Conservation (phyloP, 148 eudicot species). For the Dysphania ambrosioides region DNA sequence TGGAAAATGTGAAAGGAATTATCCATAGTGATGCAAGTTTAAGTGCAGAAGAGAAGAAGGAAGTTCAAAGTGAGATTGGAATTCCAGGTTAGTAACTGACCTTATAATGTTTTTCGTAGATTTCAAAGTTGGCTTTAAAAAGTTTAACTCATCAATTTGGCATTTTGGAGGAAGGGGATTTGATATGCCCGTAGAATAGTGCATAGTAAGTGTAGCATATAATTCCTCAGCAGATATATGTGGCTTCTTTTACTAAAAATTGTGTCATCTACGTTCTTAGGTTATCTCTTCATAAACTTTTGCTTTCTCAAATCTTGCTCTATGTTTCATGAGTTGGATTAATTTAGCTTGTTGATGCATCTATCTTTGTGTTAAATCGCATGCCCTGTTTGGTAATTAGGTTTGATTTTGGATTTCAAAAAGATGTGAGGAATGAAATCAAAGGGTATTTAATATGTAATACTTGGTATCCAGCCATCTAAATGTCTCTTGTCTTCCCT, state of each 20-base stretch:
- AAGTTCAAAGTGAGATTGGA: slow-evolving; percentile 45
- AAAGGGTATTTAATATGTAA: not conserved
- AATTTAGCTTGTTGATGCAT: not conserved
- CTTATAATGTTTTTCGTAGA: not conserved
- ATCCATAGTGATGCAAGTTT: slow-evolving; percentile 45
- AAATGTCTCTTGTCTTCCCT: not conserved
- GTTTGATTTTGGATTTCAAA: not conserved
- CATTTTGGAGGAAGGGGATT: not conserved
- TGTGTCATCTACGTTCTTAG: not conserved
- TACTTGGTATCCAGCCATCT: not conserved
- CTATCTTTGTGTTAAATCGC: not conserved
- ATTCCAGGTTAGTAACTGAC: slow-evolving; percentile 51
- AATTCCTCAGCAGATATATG: not conserved
- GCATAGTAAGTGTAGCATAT: not conserved
- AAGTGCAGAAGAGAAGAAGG: slow-evolving; percentile 46
- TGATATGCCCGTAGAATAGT: not conserved
- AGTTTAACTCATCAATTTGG: not conserved
- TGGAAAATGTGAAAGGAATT: slow-evolving; percentile 40
- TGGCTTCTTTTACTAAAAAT: not conserved
- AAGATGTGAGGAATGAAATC: not conserved
- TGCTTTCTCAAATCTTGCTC: not conserved
- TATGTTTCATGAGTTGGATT: not conserved
- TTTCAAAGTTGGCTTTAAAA: not conserved
- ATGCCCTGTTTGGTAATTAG: not conserved
- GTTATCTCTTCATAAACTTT: not conserved